These are phyloP conservation scores for Ceriops tagal DNA, from an alignment of 345 rosid species.

Conservation along the genomic window DNA sequence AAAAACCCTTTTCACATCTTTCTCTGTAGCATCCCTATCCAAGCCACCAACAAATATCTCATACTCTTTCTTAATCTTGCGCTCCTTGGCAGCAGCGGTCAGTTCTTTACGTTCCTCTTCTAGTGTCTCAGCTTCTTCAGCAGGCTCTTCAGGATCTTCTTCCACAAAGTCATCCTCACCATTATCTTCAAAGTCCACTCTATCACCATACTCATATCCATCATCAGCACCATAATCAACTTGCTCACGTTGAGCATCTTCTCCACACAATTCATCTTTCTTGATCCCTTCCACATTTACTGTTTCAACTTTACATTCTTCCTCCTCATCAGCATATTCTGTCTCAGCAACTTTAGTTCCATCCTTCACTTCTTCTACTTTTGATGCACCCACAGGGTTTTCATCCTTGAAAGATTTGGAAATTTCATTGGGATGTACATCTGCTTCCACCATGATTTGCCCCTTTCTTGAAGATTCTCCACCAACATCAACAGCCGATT, in stretches of 20 bases:
- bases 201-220: slow-evolving; percentile 51
- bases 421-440: slow-evolving; percentile 11
- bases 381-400: not conserved
- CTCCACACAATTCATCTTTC: slow-evolving; percentile 22
- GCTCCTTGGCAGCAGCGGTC: slow-evolving; percentile 43
- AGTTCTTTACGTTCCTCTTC: slow-evolving; percentile 52
- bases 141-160: slow-evolving; percentile 44
- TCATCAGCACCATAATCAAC: slow-evolving; percentile 41
- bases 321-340: slow-evolving; percentile 12
- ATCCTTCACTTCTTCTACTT: slow-evolving; percentile 12
- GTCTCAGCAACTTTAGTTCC: not conserved
- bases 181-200: slow-evolving; percentile 51
- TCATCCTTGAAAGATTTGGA: slow-evolving; percentile 8
- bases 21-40: slow-evolving; percentile 55
- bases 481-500: slow-evolving; percentile 10
- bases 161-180: slow-evolving; percentile 45
- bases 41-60: slow-evolving; percentile 64
- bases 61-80: slow-evolving; percentile 51
- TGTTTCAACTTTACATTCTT: slow-evolving; percentile 13
- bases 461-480: slow-evolving; percentile 13
- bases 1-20: slow-evolving; percentile 52
- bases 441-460: slow-evolving; percentile 6
- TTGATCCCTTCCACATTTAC: slow-evolving; percentile 13
- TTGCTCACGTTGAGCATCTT: slow-evolving; percentile 19
- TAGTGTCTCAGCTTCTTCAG: slow-evolving; percentile 36